Evolutionary conservation across 805 yeast genomes (phyloP).

Genomic region (Starmerella geochares): DNA sequence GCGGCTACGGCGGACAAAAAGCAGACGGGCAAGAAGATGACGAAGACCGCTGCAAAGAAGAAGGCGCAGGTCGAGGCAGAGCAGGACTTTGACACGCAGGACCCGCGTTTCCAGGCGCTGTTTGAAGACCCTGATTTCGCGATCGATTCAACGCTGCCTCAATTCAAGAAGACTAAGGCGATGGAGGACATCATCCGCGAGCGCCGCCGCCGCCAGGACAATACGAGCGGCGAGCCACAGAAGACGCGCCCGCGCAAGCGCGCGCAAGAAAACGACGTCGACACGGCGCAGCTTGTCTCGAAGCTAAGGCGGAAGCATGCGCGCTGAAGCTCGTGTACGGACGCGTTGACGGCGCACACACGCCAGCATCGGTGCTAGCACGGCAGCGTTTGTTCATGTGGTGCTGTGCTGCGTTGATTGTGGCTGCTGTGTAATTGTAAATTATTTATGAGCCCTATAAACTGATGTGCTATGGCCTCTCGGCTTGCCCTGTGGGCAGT

Average conservation of each 20-base stretch:
- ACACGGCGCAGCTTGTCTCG: constrained; percentile 7
- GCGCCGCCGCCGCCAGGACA: constrained; percentile 35
- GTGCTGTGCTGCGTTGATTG: no score
- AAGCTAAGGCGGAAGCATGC: constrained; percentile 12
- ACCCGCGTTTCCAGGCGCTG: constrained; percentile 75
- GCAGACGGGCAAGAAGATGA: constrained; percentile 37
- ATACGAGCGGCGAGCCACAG: background rate
- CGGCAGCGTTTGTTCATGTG: no score
- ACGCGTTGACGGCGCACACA: no score
- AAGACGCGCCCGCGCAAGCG: background rate
- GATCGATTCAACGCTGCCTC: constrained; percentile 88
- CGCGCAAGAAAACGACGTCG: background rate
- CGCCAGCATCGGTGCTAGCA: no score
- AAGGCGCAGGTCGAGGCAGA: constrained; percentile 41
- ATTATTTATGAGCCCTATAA: no score
- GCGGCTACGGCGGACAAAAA: constrained; percentile 27
- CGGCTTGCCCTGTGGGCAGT: no score
- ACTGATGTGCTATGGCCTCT: no score
- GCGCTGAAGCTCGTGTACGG: no score
- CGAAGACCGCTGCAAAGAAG: constrained; percentile 35
- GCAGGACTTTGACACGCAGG: constrained; percentile 56
- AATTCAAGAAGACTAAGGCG: constrained; percentile 74
- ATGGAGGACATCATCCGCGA: constrained; percentile 77
- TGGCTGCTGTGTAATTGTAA: no score
- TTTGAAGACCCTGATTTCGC: constrained; percentile 84